Evolutionary conservation across 2,329 filamentous ascomycete genomes (phyloP), one percentile per base, ranked within the genome.

Genomic region (Stagonosporopsis vannaccii): DNA sequence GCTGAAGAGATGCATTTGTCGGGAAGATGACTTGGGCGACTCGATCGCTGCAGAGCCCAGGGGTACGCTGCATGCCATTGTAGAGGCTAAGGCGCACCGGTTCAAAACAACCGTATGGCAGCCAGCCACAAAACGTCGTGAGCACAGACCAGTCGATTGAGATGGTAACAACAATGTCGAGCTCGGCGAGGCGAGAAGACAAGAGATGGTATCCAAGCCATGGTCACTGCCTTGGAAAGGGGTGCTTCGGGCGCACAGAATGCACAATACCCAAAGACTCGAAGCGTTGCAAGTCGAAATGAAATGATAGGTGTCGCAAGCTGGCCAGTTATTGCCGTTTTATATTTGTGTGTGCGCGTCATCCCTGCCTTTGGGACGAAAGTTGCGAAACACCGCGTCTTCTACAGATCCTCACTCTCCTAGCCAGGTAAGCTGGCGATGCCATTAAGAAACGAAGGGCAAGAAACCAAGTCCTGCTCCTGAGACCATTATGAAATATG

Each of bases 401-500:
- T 40, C 53, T 56, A 56, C 47, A 47, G 13, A 26, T 26, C 37
- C 37, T 25, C n/a, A 20, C n/a, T 39, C 32, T 26, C 19, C 33
- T 33, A 25, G 47, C 53, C 42, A 51, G 42, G 19, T 26, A 48
- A 32, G 43, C 37, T 28, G 53, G 47, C 37, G 30, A 43, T 47
- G 43, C 47, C 42, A 51, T 48, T 33, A 47, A 35, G 48, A 51
- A 51, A 51, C 13, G 47, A 51, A 47, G 37, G 11, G 47, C 47
- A 47, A 37, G 42, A 56, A 39, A 47, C 19, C 22, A 49, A 25
- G 20, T 39, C 43, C 47, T 51, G 47, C 48, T 37, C 47, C 42
- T 32, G 32, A 42, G 20, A 56, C 47, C 30, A 56, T 56, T 51
- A 56, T 39, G 53, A 51, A 51, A 43, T 43, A 51, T 56, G 47